These are phyloP conservation scores for Cytidiella melzeri DNA, from an alignment of 768 basidiomycete genomes.

Conservation along the genomic window DNA sequence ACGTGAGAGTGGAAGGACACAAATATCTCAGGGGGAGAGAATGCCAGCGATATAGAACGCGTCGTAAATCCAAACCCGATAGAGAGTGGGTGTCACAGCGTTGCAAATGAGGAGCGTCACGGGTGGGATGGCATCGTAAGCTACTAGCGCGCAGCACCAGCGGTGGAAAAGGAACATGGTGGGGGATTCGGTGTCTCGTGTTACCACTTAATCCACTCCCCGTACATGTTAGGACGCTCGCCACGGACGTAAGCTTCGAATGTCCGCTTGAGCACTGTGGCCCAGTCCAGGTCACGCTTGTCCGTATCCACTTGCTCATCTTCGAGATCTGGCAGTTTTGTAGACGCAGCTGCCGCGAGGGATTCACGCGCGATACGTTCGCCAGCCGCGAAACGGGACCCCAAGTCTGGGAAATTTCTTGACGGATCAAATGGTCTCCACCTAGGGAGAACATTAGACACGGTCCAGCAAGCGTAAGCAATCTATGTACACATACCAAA, in stretches of 20 bases:
- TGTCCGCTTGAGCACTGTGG: slow-evolving; percentile 89
- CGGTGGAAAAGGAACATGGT: too few species aligned
- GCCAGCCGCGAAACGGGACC: slow-evolving; percentile 66
- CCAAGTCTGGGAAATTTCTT: slow-evolving; percentile 96
- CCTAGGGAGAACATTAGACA: slow-evolving; percentile 38
- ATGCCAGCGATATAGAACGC: too few species aligned
- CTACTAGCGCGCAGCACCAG: too few species aligned
- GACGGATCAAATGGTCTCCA: slow-evolving; percentile 93
- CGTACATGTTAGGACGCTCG: slow-evolving; percentile 94
- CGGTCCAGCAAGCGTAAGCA: neutral
- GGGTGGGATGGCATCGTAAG: too few species aligned
- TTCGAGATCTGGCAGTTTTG: slow-evolving; percentile 33
- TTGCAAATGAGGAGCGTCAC: too few species aligned
- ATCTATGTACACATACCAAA: slow-evolving; percentile 51
- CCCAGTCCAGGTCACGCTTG: slow-evolving; percentile 83
- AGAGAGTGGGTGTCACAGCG: too few species aligned
- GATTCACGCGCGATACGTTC: slow-evolving; percentile 61
- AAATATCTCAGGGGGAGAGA: too few species aligned
- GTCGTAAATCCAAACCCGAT: too few species aligned
- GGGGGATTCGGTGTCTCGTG: too few species aligned
- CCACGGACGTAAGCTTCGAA: slow-evolving; percentile 91
- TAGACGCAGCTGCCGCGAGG: slow-evolving; percentile 22
- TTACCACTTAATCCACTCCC: slow-evolving; percentile 60
- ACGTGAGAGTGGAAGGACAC: too few species aligned
- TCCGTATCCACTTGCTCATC: slow-evolving; percentile 50